These are phyloP conservation scores for Tetragonia tetragonoides DNA, from an alignment of 148 eudicot species.

Conservation along the genomic window DNA sequence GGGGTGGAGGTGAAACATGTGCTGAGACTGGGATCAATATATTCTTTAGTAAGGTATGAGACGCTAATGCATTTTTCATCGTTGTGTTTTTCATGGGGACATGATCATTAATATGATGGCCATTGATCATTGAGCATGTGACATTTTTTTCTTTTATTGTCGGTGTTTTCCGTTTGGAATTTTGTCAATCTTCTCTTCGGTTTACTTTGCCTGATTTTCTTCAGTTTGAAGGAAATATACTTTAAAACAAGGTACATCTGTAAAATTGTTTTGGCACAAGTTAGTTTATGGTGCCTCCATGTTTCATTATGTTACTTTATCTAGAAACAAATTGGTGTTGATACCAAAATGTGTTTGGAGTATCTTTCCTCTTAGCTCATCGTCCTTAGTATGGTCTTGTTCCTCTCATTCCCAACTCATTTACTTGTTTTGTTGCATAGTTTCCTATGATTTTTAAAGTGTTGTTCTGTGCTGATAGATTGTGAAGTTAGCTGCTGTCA, in stretches of 20 bases:
- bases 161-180: background rate
- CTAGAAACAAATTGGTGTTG: background rate
- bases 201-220: no score
- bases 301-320: background rate
- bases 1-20: conserved; percentile 97
- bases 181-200: background rate
- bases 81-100: background rate
- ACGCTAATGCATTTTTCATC: background rate
- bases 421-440: background rate
- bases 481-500: conserved; percentile 89
- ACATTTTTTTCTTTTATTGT: background rate
- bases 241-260: background rate
- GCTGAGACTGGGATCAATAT: conserved; percentile 90
- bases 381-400: background rate
- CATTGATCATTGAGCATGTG: background rate
- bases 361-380: background rate
- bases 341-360: background rate
- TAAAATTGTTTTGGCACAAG: background rate
- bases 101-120: background rate
- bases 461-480: conserved; percentile 43
- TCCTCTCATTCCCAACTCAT: background rate
- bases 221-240: background rate
- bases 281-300: background rate
- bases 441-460: conserved; percentile 4
- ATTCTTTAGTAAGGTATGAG: conserved; percentile 76